Conservation (phyloP, 2,329 filamentous ascomycete species). For the Fusarium nygamai region DNA sequence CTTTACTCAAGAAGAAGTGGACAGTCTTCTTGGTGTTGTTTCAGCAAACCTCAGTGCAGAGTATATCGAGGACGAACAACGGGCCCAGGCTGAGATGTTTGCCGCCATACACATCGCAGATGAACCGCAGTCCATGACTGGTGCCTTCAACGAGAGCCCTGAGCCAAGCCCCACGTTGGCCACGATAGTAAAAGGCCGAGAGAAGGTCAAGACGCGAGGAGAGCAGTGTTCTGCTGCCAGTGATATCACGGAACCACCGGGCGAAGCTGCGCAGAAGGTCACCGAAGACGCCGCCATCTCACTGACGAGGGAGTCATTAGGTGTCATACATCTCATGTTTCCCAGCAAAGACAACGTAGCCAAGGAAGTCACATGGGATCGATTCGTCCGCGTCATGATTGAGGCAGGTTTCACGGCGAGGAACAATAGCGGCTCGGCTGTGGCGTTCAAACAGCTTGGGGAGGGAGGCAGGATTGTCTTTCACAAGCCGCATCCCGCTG, state of each 20-base stretch:
- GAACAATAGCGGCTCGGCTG: neutral
- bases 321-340: neutral
- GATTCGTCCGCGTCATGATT: neutral
- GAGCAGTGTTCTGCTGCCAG: neutral
- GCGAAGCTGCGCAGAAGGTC: rapidly evolving
- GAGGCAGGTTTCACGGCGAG: rapidly evolving
- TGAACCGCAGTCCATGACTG: rapidly evolving
- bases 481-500: neutral
- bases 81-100: rapidly evolving
- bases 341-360: rapidly evolving
- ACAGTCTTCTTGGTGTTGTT: rapidly evolving
- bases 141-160: rapidly evolving
- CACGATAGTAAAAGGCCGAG: neutral
- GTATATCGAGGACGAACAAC: neutral
- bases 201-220: neutral
- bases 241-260: neutral
- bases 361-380: neutral
- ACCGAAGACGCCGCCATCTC: neutral
- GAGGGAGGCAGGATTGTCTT: neutral
- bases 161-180: rapidly evolving
- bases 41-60: neutral
- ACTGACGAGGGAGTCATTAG: too few relatives aligned
- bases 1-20: rapidly evolving
- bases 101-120: rapidly evolving
- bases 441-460: neutral